Evolutionary conservation across 1,284 basidiomycete genomes (phyloP).

Genomic region (Earliella scabrosa): DNA sequence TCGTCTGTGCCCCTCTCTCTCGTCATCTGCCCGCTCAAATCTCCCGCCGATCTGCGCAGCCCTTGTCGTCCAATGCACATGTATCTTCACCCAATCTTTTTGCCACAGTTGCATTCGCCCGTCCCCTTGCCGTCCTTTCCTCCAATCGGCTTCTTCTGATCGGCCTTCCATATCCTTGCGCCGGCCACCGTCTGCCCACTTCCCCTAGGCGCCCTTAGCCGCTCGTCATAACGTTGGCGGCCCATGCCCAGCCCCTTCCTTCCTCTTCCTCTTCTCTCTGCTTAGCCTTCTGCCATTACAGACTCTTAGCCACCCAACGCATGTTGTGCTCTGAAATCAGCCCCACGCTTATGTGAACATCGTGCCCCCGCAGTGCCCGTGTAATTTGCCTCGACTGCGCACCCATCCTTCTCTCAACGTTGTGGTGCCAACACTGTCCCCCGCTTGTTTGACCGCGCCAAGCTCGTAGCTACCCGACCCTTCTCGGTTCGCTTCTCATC

Average conservation of each 20-base stretch:
- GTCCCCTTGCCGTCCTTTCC: constrained; percentile 9
- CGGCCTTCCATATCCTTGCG: constrained; percentile 5
- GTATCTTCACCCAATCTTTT: not conserved
- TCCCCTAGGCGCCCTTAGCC: not conserved
- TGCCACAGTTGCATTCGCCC: not conserved
- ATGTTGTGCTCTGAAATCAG: no score
- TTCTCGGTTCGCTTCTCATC: not conserved
- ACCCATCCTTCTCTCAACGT: not conserved
- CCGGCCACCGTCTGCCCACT: not conserved
- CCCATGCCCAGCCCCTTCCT: not conserved
- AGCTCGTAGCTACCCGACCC: not conserved
- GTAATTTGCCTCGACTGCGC: not conserved
- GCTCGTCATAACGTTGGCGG: not conserved
- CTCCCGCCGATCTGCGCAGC: no score
- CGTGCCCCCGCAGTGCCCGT: not conserved
- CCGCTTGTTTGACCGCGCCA: not conserved
- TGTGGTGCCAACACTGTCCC: not conserved
- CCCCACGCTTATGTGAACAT: not conserved
- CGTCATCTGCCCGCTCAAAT: no score
- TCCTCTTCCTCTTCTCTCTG: not conserved
- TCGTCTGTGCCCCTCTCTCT: no score
- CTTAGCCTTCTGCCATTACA: not conserved
- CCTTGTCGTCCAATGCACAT: not conserved
- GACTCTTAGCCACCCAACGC: not conserved
- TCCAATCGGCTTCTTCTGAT: constrained; percentile 24